These are phyloP conservation scores for Rhizophagus clarus DNA, from an alignment of 192 early-diverging fungal species.

Conservation along the genomic window DNA sequence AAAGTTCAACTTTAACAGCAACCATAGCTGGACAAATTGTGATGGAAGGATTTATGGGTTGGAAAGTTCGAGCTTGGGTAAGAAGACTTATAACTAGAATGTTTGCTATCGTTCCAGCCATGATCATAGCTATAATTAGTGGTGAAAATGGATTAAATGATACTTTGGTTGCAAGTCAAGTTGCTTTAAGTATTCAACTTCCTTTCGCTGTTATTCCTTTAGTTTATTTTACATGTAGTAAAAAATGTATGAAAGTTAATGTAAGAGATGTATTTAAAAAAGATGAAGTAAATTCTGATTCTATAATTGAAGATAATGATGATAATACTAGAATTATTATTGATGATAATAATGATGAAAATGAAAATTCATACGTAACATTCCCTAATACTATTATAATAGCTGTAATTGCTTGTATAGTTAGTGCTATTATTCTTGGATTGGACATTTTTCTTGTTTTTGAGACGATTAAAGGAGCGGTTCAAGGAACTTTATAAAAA, in stretches of 20 bases:
- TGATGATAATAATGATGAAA: too few relatives aligned
- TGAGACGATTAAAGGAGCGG: constrained; percentile 36
- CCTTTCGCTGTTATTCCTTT: constrained; percentile 84
- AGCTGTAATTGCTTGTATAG: constrained; percentile 35
- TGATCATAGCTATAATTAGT: constrained; percentile 62
- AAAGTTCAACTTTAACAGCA: constrained; percentile 77
- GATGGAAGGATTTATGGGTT: constrained; percentile 77
- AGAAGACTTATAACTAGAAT: constrained; percentile 71
- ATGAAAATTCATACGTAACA: constrained; percentile 11
- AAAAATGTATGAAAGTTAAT: constrained; percentile 53
- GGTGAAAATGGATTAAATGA: constrained; percentile 65
- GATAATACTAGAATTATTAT: not conserved
- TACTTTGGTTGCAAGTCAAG: constrained; percentile 72
- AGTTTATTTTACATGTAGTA: constrained; percentile 64
- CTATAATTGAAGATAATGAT: not conserved
- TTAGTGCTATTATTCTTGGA: constrained; percentile 46
- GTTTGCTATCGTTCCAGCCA: constrained; percentile 73
- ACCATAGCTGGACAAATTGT: constrained; percentile 87
- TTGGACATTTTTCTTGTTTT: constrained; percentile 52
- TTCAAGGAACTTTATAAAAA: constrained; percentile 16
- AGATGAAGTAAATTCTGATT: constrained; percentile 18
- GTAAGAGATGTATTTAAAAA: constrained; percentile 35
- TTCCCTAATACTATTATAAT: constrained; percentile 43
- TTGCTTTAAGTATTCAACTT: constrained; percentile 77
- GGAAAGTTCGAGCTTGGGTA: constrained; percentile 63